Conservation (phyloP, 2,329 filamentous ascomycete species). For the Ciborinia camelliae region DNA sequence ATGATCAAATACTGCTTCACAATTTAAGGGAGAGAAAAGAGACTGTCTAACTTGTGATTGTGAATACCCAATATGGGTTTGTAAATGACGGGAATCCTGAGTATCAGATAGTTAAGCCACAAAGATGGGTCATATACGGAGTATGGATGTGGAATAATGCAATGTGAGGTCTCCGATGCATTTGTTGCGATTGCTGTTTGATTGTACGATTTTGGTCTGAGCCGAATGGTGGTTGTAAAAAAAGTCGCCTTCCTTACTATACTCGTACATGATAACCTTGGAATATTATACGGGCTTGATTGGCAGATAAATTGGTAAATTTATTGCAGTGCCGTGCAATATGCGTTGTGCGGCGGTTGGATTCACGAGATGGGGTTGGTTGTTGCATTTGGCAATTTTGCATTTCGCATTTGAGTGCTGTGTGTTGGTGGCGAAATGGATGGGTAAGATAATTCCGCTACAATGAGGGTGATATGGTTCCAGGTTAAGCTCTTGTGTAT, state of each 20-base stretch:
- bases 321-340: not conserved
- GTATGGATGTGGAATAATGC: not conserved
- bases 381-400: conserved; percentile 5
- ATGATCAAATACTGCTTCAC: not conserved
- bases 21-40: not conserved
- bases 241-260: not conserved
- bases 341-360: not conserved
- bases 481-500: not conserved
- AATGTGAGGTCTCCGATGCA: not conserved
- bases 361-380: not conserved
- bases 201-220: not conserved
- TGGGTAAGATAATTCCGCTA: not conserved
- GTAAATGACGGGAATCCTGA: not conserved
- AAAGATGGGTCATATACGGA: not conserved
- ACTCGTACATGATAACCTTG: not conserved
- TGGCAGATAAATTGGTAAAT: not conserved
- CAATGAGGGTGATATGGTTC: not conserved
- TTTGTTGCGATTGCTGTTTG: not conserved
- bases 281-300: not conserved
- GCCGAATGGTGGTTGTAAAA: not conserved
- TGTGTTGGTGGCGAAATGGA: not conserved
- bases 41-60: not conserved
- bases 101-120: not conserved
- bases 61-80: not conserved
- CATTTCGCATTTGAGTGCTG: not conserved